A percentile compares a stretch with the other conserved stretches of the same genome.
Conservation (phyloP, 1,139 yeast species). For the Arxiozyma slooffiae region DNA sequence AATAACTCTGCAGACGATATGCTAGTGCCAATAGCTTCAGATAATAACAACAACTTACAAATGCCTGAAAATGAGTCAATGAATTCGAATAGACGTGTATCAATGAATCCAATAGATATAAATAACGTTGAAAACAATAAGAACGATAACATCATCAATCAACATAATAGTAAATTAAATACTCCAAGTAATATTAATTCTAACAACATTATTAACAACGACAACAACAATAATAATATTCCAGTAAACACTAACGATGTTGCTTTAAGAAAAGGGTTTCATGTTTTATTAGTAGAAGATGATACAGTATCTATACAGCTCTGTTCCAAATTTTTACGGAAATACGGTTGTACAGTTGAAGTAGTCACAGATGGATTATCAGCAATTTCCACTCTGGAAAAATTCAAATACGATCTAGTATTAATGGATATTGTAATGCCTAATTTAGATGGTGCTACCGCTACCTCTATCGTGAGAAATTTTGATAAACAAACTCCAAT, state of each 20-base stretch:
- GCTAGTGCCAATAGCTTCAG: neutral
- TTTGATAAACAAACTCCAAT: conserved; percentile 81
- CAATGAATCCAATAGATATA: neutral
- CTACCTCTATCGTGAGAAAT: conserved; percentile 74
- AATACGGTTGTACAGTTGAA: conserved; percentile 87
- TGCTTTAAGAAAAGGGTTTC: conserved; percentile 38
- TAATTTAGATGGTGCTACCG: conserved; percentile 86
- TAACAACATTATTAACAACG: conserved; percentile 11
- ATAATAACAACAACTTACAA: neutral
- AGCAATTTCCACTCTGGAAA: conserved; percentile 74
- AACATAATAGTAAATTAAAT: neutral
- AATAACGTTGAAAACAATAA: neutral
- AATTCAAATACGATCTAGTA: conserved; percentile 68
- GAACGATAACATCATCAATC: neutral
- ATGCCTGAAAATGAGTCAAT: neutral
- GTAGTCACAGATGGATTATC: conserved; percentile 87
- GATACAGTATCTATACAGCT: conserved; percentile 74
- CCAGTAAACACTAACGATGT: neutral
- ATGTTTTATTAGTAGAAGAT: conserved; percentile 76
- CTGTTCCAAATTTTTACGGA: conserved; percentile 67
- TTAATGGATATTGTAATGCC: conserved; percentile 95
- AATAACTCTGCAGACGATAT: neutral
- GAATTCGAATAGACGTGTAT: neutral
- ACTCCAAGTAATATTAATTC: neutral
- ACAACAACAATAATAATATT: neutral